A percentile compares a stretch with the other conserved stretches of the same genome.
Evolutionary conservation across 225 moss, liverwort and hornwort species (phyloP).

Genomic region (Ulota crispa): DNA sequence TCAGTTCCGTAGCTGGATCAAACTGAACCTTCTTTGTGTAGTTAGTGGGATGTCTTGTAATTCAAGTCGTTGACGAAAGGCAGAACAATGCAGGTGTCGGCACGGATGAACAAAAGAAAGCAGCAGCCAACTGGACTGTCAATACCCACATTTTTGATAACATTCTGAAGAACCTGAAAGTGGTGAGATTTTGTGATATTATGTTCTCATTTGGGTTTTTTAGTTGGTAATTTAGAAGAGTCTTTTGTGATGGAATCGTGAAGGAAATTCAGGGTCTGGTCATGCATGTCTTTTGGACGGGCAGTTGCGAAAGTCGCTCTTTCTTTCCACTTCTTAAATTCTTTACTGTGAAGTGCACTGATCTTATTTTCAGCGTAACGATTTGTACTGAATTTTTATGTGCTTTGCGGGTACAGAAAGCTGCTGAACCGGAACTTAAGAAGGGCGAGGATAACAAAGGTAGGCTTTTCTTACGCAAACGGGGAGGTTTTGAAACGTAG

Average conservation of each 20-base stretch:
- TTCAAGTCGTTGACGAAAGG: not conserved
- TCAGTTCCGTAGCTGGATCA: not conserved
- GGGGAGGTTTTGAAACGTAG: not conserved
- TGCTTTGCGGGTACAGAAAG: slow-evolving; percentile 47
- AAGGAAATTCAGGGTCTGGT: too few relatives aligned
- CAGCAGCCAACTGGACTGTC: slow-evolving; percentile 77
- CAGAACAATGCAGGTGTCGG: slow-evolving; percentile 54
- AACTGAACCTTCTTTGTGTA: not conserved
- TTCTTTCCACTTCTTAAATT: not conserved
- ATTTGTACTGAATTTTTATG: slow-evolving; percentile 9
- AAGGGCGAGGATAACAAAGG: slow-evolving; percentile 35
- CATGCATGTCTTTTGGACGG: not conserved
- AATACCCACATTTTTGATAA: slow-evolving; percentile 85
- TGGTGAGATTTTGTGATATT: slow-evolving; percentile 41
- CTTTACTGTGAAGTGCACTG: not conserved
- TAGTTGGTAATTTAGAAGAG: too few relatives aligned
- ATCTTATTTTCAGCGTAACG: not conserved
- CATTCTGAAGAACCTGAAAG: slow-evolving; percentile 85
- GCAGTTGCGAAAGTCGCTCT: not conserved
- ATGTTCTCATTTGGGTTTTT: too few relatives aligned
- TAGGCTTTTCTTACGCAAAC: slow-evolving; percentile 17
- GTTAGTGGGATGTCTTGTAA: not conserved
- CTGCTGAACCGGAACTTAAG: slow-evolving; percentile 46
- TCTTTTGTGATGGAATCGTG: not conserved
- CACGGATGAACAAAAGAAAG: slow-evolving; percentile 71